These are phyloP conservation scores for Saturnispora halmiae DNA, from an alignment of 805 yeast species.

Conservation along the genomic window DNA sequence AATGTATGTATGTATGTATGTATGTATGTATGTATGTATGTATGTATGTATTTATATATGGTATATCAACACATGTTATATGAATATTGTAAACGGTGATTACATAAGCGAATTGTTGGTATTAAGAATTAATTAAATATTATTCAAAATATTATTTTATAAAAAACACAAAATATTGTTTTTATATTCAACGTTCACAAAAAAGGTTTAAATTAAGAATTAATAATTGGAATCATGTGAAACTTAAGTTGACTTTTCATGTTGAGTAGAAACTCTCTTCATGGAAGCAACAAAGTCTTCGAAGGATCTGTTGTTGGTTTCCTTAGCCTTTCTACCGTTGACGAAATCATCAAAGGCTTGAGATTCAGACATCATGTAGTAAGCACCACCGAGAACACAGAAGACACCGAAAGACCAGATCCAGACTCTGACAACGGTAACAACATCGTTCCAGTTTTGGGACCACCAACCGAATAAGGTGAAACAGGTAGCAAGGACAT, in stretches of 20 bases:
- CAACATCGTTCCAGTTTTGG: conserved; percentile 94
- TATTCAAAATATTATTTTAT: conserved; percentile 1
- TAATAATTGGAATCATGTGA: neutral
- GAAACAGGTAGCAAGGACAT: conserved; percentile 86
- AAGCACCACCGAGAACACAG: conserved; percentile 94
- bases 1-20: too few relatives aligned
- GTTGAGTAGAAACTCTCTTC: conserved; percentile 85
- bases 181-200: conserved; percentile 6
- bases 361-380: conserved; percentile 84
- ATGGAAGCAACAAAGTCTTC: conserved; percentile 77
- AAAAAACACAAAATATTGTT: neutral
- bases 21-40: too few relatives aligned
- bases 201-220: conserved; percentile 1
- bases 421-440: conserved; percentile 90
- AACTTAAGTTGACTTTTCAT: conserved; percentile 60
- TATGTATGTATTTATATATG: too few relatives aligned
- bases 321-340: conserved; percentile 70
- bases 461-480: conserved; percentile 96
- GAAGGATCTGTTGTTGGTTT: conserved; percentile 51
- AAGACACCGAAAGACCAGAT: conserved; percentile 93
- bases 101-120: too few relatives aligned
- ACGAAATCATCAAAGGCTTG: conserved; percentile 72
- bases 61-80: too few relatives aligned
- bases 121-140: conserved; percentile 3
- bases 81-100: too few relatives aligned